Evolutionary conservation across 768 basidiomycete genomes (phyloP).

Genomic region (Hygrophoropsis aurantiaca): DNA sequence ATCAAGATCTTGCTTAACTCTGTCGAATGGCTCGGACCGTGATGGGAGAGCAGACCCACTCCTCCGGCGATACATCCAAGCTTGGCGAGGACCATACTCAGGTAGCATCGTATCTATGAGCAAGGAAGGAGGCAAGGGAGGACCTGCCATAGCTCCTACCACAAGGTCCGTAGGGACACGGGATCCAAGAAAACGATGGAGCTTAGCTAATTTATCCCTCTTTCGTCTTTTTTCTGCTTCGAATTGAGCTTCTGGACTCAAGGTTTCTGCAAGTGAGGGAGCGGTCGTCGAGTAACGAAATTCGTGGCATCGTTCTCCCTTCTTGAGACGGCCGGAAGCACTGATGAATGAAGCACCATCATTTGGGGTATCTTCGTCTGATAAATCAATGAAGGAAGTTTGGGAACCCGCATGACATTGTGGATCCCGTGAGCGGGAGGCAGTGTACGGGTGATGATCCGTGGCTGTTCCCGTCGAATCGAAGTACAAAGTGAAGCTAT

Average conservation of each 20-base stretch:
- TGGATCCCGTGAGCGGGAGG: conserved; percentile 10
- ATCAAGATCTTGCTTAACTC: conserved; percentile 68
- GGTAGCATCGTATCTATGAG: conserved; percentile 12
- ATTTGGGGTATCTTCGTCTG: conserved; percentile 53
- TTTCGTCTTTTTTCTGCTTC: conserved; percentile 68
- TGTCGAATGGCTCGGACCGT: conserved; percentile 58
- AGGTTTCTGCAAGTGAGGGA: conserved; percentile 47
- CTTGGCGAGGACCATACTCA: conserved; percentile 32
- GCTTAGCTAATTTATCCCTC: conserved; percentile 74
- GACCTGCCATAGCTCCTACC: conserved; percentile 41
- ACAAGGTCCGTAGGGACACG: conserved; percentile 72
- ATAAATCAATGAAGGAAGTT: conserved; percentile 61
- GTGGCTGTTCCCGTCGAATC: conserved; percentile 6
- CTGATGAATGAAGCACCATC: conserved; percentile 33
- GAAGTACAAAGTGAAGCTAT: conserved; percentile 35
- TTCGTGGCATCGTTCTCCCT: conserved; percentile 16
- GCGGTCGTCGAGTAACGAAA: conserved; percentile 38
- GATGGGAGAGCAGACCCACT: conserved; percentile 52
- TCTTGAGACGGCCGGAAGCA: conserved; percentile 27
- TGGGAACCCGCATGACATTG: conserved; percentile 25
- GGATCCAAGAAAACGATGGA: conserved; percentile 86
- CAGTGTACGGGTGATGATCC: conserved; percentile 5
- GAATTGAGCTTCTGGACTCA: conserved; percentile 51
- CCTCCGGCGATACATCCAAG: conserved; percentile 49
- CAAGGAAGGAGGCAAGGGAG: conserved; percentile 31